Evolutionary conservation across 768 basidiomycete species (phyloP).

Genomic region (Suillus spraguei): DNA sequence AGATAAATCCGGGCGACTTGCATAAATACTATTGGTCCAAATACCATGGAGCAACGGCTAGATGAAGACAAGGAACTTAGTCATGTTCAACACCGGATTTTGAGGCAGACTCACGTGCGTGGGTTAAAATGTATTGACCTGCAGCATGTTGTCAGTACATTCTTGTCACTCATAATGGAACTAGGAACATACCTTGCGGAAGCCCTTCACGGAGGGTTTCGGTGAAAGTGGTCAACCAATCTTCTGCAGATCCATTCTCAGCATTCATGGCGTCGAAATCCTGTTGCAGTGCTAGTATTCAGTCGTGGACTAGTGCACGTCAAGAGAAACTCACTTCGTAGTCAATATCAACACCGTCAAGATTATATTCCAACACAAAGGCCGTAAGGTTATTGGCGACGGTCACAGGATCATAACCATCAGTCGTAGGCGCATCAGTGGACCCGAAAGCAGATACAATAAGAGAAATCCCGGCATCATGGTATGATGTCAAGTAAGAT

Average conservation of each 20-base stretch:
- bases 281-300: conserved; percentile 32
- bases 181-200: conserved; percentile 21
- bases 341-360: conserved; percentile 78
- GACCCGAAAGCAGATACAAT: conserved; percentile 67
- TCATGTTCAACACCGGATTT: conserved; percentile 11
- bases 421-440: conserved; percentile 56
- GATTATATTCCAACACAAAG: conserved; percentile 59
- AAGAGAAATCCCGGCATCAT: conserved; percentile 58
- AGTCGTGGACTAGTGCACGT: conserved; percentile 2
- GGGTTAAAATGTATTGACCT: conserved; percentile 35
- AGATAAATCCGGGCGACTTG: not conserved
- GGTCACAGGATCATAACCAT: conserved; percentile 57
- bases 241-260: conserved; percentile 53
- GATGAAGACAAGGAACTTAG: not conserved
- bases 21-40: not conserved
- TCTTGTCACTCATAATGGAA: not conserved
- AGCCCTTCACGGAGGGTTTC: conserved; percentile 31
- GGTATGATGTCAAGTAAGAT: conserved; percentile 52
- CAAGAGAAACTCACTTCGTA: conserved; percentile 48
- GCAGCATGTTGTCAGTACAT: not conserved
- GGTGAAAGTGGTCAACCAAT: conserved; percentile 38
- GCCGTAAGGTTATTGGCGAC: conserved; percentile 67
- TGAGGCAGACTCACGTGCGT: conserved; percentile 39
- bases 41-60: conserved; percentile 48
- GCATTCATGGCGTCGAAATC: conserved; percentile 64